Base-by-base conservation (phyloP, 495 filamentous ascomycete genomes). In the Hyaloscypha variabilis region DNA sequence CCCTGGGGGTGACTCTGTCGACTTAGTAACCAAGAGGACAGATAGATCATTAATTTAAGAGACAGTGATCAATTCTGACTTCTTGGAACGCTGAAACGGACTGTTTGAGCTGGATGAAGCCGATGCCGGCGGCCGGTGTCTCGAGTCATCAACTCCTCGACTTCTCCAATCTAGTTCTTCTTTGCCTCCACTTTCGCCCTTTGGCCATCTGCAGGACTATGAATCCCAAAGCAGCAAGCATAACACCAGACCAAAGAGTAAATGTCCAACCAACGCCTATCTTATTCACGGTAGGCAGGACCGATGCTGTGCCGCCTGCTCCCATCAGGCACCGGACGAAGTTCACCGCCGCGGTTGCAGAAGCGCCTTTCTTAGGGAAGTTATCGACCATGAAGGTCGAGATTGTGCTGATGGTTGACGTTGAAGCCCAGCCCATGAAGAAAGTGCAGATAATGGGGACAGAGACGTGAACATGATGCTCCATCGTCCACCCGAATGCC, bases 181-280 rank as follows among this genome's bases (percentile, higher is more conserved):
- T 29, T 26, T 36, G n/a, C 58, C 58, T 29, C 60, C 49, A 51
- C 23, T 51, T 34, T 6, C 1, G 8, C 26, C 60, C 39, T 6
- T 53, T 19, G 23, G 3, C 29, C 60, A 30, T 34, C 60, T 53
- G 60, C 42, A 62, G 2, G 6, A 34, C 42, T 3, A 60, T 25
- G 4, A 42, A 3, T 1, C 30, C 58, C 14, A 60, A 25, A 60
- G n/a, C 8, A 55, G 8, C 49, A 10, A 56, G 5, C 62, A 29
- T 26, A n/a, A 57, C 19, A 0, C 30, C 51, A 2, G 83, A 82
- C 62, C 87, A 75, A 58, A 90, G 83, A 2, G 88, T 88, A 72
- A 85, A 89, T 25, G 85, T 83, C 83, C 88, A 90, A 0, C 87
- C 86, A 24, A 80, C 73, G 1, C 84, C 86, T 78, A 89, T 87